Evolutionary conservation across 352 stramenopile species (phyloP).

Genomic region (Phytophthora citrophthora): DNA sequence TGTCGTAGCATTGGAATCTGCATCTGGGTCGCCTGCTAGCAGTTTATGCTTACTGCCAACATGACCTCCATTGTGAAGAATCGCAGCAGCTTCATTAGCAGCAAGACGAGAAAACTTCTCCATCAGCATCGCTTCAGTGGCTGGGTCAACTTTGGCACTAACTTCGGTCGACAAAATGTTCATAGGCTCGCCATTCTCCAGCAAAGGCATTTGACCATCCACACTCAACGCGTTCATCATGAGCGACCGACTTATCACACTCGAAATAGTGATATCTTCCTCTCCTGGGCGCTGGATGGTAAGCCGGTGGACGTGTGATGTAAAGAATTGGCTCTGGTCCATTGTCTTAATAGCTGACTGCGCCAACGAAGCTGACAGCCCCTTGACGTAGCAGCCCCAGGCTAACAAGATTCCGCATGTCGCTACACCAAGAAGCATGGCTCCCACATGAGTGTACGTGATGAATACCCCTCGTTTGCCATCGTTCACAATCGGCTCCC

Average conservation of each 20-base stretch:
- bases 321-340: slow-evolving; percentile 68
- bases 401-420: slow-evolving; percentile 60
- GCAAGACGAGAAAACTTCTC: slow-evolving; percentile 71
- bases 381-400: slow-evolving; percentile 80
- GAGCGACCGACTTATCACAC: slow-evolving; percentile 65
- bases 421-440: slow-evolving; percentile 57
- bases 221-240: slow-evolving; percentile 56
- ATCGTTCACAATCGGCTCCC: slow-evolving; percentile 77
- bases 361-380: slow-evolving; percentile 67
- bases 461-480: slow-evolving; percentile 83
- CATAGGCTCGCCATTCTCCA: slow-evolving; percentile 55
- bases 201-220: slow-evolving; percentile 37
- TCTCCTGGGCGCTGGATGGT: slow-evolving; percentile 71
- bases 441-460: slow-evolving; percentile 76
- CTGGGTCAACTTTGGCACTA: slow-evolving; percentile 40
- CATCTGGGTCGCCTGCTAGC: slow-evolving; percentile 45
- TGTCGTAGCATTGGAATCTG: slow-evolving; percentile 35
- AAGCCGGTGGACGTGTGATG: slow-evolving; percentile 69
- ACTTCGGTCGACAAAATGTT: slow-evolving; percentile 39
- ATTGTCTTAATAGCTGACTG: slow-evolving; percentile 71
- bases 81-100: slow-evolving; percentile 52
- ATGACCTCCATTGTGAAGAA: slow-evolving; percentile 39
- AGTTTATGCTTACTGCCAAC: slow-evolving; percentile 39
- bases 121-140: slow-evolving; percentile 63
- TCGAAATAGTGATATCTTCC: slow-evolving; percentile 81